Percentiles rank a stretch among this genome's conserved stretches.
Evolutionary conservation across 2,329 filamentous ascomycete species (phyloP).

Genomic region (Stagonosporopsis rhizophila): DNA sequence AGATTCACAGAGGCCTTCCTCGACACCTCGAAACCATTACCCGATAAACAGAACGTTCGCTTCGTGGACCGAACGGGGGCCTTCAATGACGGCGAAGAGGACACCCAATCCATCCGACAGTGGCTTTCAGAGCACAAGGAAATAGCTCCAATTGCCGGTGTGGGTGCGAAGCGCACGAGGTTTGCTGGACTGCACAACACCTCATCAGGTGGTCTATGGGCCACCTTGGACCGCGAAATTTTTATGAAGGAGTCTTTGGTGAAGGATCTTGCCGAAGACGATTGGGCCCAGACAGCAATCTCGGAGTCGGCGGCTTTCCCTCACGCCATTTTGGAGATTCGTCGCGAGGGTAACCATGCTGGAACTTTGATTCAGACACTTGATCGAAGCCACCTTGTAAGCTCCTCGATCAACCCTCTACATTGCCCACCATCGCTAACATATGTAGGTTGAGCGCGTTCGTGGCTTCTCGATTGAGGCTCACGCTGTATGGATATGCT

Average conservation of each 20-base stretch:
- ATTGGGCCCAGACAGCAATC: constrained; percentile 40
- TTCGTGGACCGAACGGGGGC: constrained; percentile 12
- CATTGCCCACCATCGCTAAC: constrained; percentile 30
- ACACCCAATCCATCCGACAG: constrained; percentile 42
- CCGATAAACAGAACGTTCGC: constrained; percentile 25
- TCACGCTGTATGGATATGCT: constrained; percentile 60
- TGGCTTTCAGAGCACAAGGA: constrained; percentile 55
- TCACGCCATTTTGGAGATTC: constrained; percentile 59
- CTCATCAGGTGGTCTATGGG: constrained; percentile 53
- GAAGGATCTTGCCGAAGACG: constrained; percentile 38
- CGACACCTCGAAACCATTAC: constrained; percentile 32
- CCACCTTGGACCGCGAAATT: constrained; percentile 57
- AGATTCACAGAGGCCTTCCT: constrained; percentile 54
- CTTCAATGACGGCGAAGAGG: constrained; percentile 12
- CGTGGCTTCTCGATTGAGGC: constrained; percentile 62
- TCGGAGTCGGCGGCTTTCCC: constrained; percentile 51
- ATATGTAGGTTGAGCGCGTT: constrained; percentile 55
- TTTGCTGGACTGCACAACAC: constrained; percentile 58
- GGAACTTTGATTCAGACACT: constrained; percentile 52
- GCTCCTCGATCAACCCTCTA: constrained; percentile 11
- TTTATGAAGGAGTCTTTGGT: constrained; percentile 47
- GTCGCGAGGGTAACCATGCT: constrained; percentile 55
- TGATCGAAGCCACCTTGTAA: constrained; percentile 57
- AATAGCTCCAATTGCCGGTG: constrained; percentile 56
- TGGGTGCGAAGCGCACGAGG: constrained; percentile 56